phyloP scores from a whole-genome alignment of 2,329 filamentous ascomycete species.

The Bipolaris bicolor region DNA sequence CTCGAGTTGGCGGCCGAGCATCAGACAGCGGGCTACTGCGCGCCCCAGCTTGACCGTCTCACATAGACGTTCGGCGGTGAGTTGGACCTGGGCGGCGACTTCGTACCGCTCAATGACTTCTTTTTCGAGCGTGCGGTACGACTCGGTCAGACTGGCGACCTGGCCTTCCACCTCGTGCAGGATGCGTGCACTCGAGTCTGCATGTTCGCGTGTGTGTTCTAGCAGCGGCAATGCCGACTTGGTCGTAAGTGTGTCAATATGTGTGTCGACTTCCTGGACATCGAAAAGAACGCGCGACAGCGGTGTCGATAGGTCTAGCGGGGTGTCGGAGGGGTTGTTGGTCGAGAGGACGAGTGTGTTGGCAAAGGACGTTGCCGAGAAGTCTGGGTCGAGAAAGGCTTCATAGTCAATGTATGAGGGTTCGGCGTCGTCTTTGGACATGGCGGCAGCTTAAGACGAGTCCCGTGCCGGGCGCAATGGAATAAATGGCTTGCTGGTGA shows the following conservation, averaged over 20 bases:
- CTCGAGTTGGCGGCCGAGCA: conserved; percentile 84
- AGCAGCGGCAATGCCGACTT: conserved; percentile 81
- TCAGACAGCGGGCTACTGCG: conserved; percentile 77
- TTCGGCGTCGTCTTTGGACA: conserved; percentile 53
- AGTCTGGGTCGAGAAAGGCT: conserved; percentile 81
- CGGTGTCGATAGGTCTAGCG: conserved; percentile 91
- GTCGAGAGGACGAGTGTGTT: conserved; percentile 87
- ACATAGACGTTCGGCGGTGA: conserved; percentile 79
- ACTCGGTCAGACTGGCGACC: conserved; percentile 78
- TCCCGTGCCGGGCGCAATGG: background rate
- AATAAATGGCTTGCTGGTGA: background rate
- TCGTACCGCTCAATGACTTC: conserved; percentile 87
- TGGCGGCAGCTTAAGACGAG: conserved; percentile 13
- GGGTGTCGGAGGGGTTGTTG: conserved; percentile 88
- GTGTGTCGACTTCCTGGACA: conserved; percentile 93
- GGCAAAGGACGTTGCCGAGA: conserved; percentile 82
- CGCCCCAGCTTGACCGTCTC: conserved; percentile 78
- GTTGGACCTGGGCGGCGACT: conserved; percentile 79
- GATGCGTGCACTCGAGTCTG: conserved; percentile 73
- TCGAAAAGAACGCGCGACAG: conserved; percentile 94
- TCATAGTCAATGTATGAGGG: conserved; percentile 96
- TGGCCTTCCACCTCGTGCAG: conserved; percentile 79
- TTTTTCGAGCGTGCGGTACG: conserved; percentile 82
- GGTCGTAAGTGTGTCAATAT: conserved; percentile 88
- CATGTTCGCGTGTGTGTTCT: conserved; percentile 75